These are phyloP conservation scores for Tephrocybe sp. DNA, from an alignment of 768 basidiomycete genomes.

Conservation along the genomic window DNA sequence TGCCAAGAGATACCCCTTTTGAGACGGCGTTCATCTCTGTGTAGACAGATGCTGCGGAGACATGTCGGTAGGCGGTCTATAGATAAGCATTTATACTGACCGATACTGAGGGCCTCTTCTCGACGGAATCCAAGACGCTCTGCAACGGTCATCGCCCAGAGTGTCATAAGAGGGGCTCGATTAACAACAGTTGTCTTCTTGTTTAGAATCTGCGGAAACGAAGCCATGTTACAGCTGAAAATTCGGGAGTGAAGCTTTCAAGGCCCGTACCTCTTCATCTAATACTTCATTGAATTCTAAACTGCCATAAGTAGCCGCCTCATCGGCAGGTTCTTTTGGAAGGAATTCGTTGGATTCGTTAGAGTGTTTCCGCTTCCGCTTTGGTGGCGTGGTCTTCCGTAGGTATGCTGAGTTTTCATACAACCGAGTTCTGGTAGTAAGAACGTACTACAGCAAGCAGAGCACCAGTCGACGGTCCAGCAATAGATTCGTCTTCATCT, in stretches of 20 bases:
- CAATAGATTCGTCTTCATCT: slow-evolving; percentile 8
- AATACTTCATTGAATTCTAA: slow-evolving; percentile 72
- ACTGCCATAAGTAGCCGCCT: slow-evolving; percentile 47
- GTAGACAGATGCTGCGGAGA: slow-evolving; percentile 73
- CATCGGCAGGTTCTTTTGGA: slow-evolving; percentile 47
- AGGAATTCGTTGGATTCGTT: slow-evolving; percentile 56
- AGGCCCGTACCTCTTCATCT: slow-evolving; percentile 56
- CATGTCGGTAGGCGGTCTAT: not conserved
- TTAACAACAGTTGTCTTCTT: slow-evolving; percentile 71
- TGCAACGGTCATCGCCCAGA: slow-evolving; percentile 87
- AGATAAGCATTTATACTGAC: slow-evolving; percentile 30
- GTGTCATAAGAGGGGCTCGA: slow-evolving; percentile 92
- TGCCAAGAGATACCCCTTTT: slow-evolving; percentile 82
- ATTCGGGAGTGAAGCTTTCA: slow-evolving; percentile 10
- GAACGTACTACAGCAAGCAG: slow-evolving; percentile 28
- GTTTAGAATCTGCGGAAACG: slow-evolving; percentile 47
- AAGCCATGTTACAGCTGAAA: not conserved
- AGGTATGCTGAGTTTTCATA: not conserved
- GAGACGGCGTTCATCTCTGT: slow-evolving; percentile 89
- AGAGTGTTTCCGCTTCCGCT: slow-evolving; percentile 54
- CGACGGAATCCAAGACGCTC: slow-evolving; percentile 83
- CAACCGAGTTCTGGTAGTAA: slow-evolving; percentile 1
- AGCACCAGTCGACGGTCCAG: slow-evolving; percentile 19
- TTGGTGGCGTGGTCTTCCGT: slow-evolving; percentile 40
- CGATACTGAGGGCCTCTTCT: slow-evolving; percentile 90